phyloP scores from a whole-genome alignment of 2,329 filamentous ascomycete genomes.

The Emericellopsis atlantica region DNA sequence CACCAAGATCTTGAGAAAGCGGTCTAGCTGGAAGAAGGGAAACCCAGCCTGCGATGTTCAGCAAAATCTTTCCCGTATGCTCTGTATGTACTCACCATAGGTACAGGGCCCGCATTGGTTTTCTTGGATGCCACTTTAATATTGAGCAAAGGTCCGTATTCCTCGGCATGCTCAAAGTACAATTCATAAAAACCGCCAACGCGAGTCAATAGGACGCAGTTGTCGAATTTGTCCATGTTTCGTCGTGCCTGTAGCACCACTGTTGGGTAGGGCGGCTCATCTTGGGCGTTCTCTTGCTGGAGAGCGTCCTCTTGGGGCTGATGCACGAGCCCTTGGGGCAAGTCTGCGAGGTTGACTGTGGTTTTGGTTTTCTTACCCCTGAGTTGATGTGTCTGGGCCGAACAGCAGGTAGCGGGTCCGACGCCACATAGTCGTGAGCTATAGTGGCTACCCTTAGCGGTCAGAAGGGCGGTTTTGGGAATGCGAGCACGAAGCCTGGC shows the following conservation, averaged over 20 bases:
- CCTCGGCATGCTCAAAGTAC: conserved; percentile 91
- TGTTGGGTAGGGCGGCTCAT: conserved; percentile 59
- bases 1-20: conserved; percentile 85
- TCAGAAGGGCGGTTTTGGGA: too few species aligned
- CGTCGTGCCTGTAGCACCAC: conserved; percentile 76
- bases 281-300: conserved; percentile 19
- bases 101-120: conserved; percentile 63
- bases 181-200: conserved; percentile 97
- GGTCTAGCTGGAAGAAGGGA: conserved; percentile 82
- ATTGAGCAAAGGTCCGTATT: conserved; percentile 74
- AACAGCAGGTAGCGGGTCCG: neutral
- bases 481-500: neutral
- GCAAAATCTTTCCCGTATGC: neutral
- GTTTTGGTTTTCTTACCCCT: conserved; percentile 43
- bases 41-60: conserved; percentile 59
- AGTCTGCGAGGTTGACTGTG: conserved; percentile 39
- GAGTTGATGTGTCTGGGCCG: conserved; percentile 4
- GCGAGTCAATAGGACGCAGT: conserved; percentile 82
- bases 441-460: too few species aligned
- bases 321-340: conserved; percentile 38
- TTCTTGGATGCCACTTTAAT: conserved; percentile 76
- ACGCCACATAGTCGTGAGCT: neutral
- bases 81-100: conserved; percentile 53
- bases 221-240: conserved; percentile 83
- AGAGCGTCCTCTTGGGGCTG: conserved; percentile 9